Conservation (phyloP, 2,329 filamentous ascomycete genomes). For the Coccinonectria pachysandricola region DNA sequence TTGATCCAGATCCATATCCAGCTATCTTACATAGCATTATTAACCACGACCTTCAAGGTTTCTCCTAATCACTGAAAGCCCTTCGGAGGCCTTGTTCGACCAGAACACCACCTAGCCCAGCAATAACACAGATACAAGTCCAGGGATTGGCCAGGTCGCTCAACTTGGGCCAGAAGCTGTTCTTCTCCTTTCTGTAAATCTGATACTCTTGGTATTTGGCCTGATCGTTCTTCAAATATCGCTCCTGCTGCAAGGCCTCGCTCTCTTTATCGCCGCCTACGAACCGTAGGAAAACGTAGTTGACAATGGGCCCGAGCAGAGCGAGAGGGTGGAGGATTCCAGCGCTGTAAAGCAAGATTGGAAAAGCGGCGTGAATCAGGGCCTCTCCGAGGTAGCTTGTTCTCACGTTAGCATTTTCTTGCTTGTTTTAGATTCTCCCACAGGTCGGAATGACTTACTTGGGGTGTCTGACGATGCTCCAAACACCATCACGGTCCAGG, state of each 20-base stretch:
- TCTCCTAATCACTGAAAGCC: no score
- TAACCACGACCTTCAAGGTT: no score
- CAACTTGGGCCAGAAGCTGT: not conserved
- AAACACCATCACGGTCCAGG: constrained; percentile 1
- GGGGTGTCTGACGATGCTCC: constrained; percentile 2
- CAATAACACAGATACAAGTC: not conserved
- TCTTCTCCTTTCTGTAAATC: not conserved
- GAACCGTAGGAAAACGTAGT: constrained; percentile 3
- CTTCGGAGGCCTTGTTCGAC: not conserved
- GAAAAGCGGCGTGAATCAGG: constrained; percentile 2
- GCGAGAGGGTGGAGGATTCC: constrained; percentile 2
- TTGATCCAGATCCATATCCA: no score
- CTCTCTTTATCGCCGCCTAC: constrained; percentile 1
- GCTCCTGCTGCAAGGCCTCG: constrained; percentile 1
- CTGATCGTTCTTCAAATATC: not conserved
- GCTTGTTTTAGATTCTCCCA: no score
- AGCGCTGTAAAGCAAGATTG: constrained; percentile 1
- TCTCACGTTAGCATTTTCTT: not conserved
- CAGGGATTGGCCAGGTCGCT: not conserved
- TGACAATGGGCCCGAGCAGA: constrained; percentile 1
- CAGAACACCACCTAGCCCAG: not conserved
- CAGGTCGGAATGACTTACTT: not conserved
- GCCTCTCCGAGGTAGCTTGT: constrained; percentile 2
- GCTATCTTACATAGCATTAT: no score
- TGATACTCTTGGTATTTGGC: constrained; percentile 1